Evolutionary conservation across 2,329 filamentous ascomycete genomes (phyloP).

Genomic region (Botrytis medusae): DNA sequence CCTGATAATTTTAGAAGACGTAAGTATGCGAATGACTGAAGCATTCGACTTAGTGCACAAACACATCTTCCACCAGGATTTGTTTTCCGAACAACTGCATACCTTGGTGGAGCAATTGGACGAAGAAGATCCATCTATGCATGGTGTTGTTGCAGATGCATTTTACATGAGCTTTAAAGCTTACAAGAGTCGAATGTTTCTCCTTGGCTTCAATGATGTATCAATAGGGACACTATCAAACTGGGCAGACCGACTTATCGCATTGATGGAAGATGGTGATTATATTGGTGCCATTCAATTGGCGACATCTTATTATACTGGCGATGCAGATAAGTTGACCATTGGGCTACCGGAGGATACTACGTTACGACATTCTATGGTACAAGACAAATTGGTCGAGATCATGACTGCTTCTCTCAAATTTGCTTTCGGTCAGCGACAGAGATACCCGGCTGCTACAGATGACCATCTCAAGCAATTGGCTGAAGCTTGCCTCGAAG

Average conservation of each 20-base stretch:
- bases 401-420: constrained; percentile 91
- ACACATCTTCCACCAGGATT: constrained; percentile 86
- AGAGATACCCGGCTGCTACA: constrained; percentile 47
- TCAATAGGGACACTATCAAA: constrained; percentile 91
- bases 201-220: constrained; percentile 91
- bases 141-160: constrained; percentile 93
- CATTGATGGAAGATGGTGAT: constrained; percentile 95
- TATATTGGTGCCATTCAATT: constrained; percentile 89
- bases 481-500: constrained; percentile 78
- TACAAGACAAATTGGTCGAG: constrained; percentile 84
- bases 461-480: constrained; percentile 68
- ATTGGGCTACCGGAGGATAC: constrained; percentile 90
- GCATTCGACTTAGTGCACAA: constrained; percentile 89
- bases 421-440: constrained; percentile 75
- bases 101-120: constrained; percentile 83
- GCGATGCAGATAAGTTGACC: constrained; percentile 88
- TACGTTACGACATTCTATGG: constrained; percentile 71
- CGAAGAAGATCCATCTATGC: constrained; percentile 84
- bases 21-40: constrained; percentile 85
- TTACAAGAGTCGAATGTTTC: constrained; percentile 90
- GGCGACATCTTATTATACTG: constrained; percentile 88
- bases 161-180: constrained; percentile 97
- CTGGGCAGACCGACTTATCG: constrained; percentile 91
- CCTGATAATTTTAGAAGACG: constrained; percentile 88
- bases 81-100: constrained; percentile 86